Conservation (phyloP, 495 filamentous ascomycete genomes). For the Hypoxylon lenormandii region DNA sequence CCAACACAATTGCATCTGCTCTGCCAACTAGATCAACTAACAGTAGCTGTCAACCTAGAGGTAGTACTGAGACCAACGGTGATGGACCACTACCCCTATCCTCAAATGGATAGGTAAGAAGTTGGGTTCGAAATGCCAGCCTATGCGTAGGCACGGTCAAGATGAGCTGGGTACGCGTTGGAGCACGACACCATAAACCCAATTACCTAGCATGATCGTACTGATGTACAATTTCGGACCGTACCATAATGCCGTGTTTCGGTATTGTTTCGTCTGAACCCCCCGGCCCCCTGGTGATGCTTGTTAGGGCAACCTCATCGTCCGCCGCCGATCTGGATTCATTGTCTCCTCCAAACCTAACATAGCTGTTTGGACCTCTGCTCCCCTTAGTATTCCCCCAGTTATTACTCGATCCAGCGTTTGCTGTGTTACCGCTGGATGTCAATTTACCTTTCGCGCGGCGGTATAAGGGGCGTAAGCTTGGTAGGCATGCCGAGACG, state of each 20-base stretch:
- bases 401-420: slow-evolving; percentile 30
- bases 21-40: neutral
- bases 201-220: neutral
- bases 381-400: slow-evolving; percentile 32
- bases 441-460: slow-evolving; percentile 33
- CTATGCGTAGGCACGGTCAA: too few relatives aligned
- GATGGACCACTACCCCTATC: neutral
- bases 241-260: slow-evolving; percentile 38
- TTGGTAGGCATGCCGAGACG: slow-evolving; percentile 59
- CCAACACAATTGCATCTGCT: neutral
- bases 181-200: neutral
- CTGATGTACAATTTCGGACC: slow-evolving; percentile 31
- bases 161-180: neutral
- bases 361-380: slow-evolving; percentile 33
- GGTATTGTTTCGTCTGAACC: slow-evolving; percentile 26
- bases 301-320: slow-evolving; percentile 37
- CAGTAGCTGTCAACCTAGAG: neutral
- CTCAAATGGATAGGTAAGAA: neutral
- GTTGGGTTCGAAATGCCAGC: neutral
- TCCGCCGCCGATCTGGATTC: slow-evolving; percentile 16
- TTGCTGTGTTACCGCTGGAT: slow-evolving; percentile 14
- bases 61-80: too few relatives aligned
- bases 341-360: slow-evolving; percentile 33
- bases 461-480: slow-evolving; percentile 54
- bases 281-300: slow-evolving; percentile 23